A percentile compares a stretch with the other conserved stretches of the same genome.
Conservation (phyloP, 768 basidiomycete genomes). For the Leccinum variicolor region DNA sequence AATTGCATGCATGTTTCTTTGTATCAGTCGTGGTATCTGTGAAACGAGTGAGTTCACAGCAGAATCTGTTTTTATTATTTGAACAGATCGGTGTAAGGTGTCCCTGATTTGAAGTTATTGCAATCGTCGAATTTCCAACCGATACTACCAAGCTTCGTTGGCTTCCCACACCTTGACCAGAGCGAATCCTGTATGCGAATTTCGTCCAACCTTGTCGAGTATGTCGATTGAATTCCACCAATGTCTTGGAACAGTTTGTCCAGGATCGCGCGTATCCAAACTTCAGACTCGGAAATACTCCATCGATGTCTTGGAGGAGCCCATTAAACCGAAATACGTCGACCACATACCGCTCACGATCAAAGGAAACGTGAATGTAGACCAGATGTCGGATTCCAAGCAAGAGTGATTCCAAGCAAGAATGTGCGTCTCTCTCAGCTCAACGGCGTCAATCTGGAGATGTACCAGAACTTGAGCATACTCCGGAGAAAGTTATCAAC, state of each 20-base stretch:
- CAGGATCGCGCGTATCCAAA: constrained; percentile 97
- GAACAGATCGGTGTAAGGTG: constrained; percentile 54
- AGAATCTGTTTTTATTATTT: neutral
- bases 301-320: constrained; percentile 97
- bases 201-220: neutral
- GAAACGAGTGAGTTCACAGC: constrained; percentile 77
- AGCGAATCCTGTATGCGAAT: constrained; percentile 82
- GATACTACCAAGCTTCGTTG: constrained; percentile 98
- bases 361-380: constrained; percentile 84
- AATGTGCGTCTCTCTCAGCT: constrained; percentile 88
- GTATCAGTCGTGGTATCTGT: constrained; percentile 99
- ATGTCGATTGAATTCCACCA: neutral
- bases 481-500: constrained; percentile 96
- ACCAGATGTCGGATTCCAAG: constrained; percentile 89
- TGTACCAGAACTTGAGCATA: constrained; percentile 76
- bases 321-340: constrained; percentile 99
- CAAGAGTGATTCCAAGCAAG: constrained; percentile 87
- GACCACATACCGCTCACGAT: constrained; percentile 97
- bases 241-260: neutral
- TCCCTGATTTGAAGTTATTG: constrained; percentile 92
- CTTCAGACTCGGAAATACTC: constrained; percentile 99
- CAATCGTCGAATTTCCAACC: constrained; percentile 97
- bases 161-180: constrained; percentile 92
- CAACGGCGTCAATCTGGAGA: constrained; percentile 92
- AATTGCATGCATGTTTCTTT: constrained; percentile 90